These are phyloP conservation scores for Psilocybe cyanescens DNA, from an alignment of 768 basidiomycete species.

Conservation along the genomic window DNA sequence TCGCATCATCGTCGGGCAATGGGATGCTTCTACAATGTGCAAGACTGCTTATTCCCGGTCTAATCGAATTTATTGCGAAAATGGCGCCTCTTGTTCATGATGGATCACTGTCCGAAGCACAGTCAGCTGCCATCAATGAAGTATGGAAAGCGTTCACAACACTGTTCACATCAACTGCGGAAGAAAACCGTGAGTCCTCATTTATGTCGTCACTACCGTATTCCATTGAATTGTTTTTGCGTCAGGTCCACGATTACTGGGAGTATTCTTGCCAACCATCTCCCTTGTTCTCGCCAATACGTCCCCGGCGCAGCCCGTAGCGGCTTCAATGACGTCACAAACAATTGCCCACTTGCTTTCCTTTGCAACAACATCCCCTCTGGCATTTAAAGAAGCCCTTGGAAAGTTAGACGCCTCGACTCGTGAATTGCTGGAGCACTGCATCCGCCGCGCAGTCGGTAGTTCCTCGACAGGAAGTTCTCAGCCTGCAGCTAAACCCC, in stretches of 20 bases:
- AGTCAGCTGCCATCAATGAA: conserved; percentile 70
- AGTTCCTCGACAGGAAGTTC: conserved; percentile 30
- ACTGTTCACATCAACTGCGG: conserved; percentile 58
- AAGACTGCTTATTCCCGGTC: conserved; percentile 72
- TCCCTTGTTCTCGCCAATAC: conserved; percentile 68
- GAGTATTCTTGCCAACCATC: conserved; percentile 76
- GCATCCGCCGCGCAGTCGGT: conserved; percentile 77
- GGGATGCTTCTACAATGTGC: conserved; percentile 72
- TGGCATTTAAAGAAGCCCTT: conserved; percentile 86
- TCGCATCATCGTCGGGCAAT: conserved; percentile 70
- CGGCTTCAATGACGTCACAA: conserved; percentile 49
- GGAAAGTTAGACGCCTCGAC: conserved; percentile 60
- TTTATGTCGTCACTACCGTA: background rate
- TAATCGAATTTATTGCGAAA: conserved; percentile 81
- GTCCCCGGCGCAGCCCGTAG: conserved; percentile 37
- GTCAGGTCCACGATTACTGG: conserved; percentile 67
- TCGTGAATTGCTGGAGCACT: conserved; percentile 71
- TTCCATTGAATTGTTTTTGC: conserved; percentile 9
- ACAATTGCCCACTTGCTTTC: conserved; percentile 70
- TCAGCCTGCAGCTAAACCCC: conserved; percentile 59
- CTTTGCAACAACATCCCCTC: conserved; percentile 72
- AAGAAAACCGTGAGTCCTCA: conserved; percentile 61
- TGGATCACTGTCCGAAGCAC: conserved; percentile 54
- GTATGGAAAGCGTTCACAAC: conserved; percentile 80
- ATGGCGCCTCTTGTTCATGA: conserved; percentile 67